A percentile compares a stretch with the other conserved stretches of the same genome.
Evolutionary conservation across 2,329 filamentous ascomycete species (phyloP).

Genomic region (Graphilbum fragrans): DNA sequence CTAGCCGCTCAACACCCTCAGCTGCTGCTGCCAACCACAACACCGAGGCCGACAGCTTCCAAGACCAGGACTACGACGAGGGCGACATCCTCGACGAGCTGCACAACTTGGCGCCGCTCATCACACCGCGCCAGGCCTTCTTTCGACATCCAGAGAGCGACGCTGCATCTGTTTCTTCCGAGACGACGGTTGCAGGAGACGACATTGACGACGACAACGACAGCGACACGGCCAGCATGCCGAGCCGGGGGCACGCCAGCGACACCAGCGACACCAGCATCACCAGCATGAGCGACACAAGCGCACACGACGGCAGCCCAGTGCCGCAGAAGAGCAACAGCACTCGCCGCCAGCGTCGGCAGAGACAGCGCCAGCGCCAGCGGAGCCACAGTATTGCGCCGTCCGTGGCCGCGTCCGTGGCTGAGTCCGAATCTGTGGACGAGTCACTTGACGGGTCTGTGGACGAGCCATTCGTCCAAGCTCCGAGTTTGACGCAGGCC

Average conservation of each 20-base stretch:
- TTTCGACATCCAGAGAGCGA: not conserved
- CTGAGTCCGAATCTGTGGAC: not conserved
- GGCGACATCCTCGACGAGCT: not conserved
- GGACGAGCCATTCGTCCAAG: not conserved
- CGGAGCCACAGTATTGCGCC: not conserved
- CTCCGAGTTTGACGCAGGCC: no score
- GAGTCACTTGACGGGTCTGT: no score
- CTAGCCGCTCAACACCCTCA: no score
- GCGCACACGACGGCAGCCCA: no score
- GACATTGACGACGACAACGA: not conserved
- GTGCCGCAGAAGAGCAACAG: no score
- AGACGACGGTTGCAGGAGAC: not conserved
- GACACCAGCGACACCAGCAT: not conserved
- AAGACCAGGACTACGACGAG: not conserved
- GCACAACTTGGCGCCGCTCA: not conserved
- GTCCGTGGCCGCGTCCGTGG: not conserved
- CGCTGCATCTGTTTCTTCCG: not conserved
- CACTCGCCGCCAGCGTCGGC: not conserved
- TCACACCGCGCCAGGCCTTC: no score
- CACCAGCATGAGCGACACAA: not conserved
- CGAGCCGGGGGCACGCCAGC: not conserved
- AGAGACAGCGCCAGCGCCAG: not conserved
- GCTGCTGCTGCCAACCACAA: no score
- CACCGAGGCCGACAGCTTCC: no score
- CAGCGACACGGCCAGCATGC: not conserved